These are phyloP conservation scores for Ogataea neopini DNA, from an alignment of 805 yeast species.

Conservation along the genomic window DNA sequence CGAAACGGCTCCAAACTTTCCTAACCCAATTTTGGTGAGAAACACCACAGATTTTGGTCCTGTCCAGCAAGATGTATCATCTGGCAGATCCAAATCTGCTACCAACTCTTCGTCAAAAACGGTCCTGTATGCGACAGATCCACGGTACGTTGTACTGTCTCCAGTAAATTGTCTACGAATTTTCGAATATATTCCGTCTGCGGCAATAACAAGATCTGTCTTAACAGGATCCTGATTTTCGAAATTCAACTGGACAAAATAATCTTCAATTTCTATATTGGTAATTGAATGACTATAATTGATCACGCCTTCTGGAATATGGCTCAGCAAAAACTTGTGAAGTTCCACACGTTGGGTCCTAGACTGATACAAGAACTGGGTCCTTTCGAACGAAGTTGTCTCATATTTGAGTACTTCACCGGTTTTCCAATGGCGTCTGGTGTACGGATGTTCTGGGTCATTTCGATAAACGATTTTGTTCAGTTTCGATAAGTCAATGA, in stretches of 20 bases:
- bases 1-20: conserved; percentile 9
- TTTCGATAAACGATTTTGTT: conserved; percentile 2
- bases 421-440: conserved; percentile 6
- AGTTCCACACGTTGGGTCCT: conserved; percentile 4
- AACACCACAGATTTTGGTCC: conserved; percentile 9
- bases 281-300: conserved; percentile 2
- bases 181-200: conserved; percentile 12
- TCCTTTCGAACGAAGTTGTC: not conserved
- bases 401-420: conserved; percentile 2
- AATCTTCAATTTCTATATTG: not conserved
- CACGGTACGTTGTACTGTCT: conserved; percentile 6
- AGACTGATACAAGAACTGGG: not conserved
- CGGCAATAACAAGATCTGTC: conserved; percentile 9
- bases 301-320: conserved; percentile 5
- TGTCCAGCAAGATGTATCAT: conserved; percentile 8
- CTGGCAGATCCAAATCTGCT: conserved; percentile 1
- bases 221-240: not conserved
- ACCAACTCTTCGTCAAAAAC: conserved; percentile 10
- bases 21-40: conserved; percentile 5
- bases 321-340: conserved; percentile 5
- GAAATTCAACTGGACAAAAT: conserved; percentile 3
- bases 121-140: conserved; percentile 9
- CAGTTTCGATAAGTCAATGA: not conserved
- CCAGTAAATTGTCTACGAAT: conserved; percentile 11
- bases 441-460: not conserved